phyloP scores from a whole-genome alignment of 129 eudicot species.

The sunflower (Helianthus annuus) region DNA sequence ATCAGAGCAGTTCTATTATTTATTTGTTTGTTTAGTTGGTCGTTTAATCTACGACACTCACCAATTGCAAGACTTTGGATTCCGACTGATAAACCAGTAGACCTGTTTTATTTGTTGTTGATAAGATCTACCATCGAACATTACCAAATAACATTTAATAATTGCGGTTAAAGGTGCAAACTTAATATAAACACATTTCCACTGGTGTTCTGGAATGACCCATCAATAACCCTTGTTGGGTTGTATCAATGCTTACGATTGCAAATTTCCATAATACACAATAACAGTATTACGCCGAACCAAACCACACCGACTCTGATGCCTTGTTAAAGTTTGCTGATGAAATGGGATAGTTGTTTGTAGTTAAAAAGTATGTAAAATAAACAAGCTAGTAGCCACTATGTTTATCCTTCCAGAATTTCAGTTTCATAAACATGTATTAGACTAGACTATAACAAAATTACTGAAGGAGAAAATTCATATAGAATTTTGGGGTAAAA shows the following conservation, averaged over 20 bases:
- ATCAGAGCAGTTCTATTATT: background rate
- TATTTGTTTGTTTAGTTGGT: conserved; percentile 14
- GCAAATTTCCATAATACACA: too few relatives aligned
- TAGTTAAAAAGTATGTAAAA: background rate
- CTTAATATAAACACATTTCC: too few relatives aligned
- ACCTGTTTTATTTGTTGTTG: background rate
- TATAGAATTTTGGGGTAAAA: background rate
- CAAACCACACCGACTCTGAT: background rate
- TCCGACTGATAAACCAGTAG: background rate
- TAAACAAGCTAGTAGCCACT: background rate
- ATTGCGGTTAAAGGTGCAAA: background rate
- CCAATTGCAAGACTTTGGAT: background rate
- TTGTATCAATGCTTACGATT: too few relatives aligned
- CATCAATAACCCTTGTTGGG: too few relatives aligned
- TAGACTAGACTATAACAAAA: background rate
- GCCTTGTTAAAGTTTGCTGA: background rate
- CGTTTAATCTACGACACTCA: background rate
- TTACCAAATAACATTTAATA: background rate
- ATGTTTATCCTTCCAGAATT: background rate
- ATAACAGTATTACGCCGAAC: background rate
- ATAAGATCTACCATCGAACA: background rate
- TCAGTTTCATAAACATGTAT: background rate
- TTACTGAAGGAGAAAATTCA: background rate
- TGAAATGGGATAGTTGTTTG: background rate
- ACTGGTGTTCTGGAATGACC: too few relatives aligned